Evolutionary conservation across 176 grass and related monocot species (phyloP).

Genomic region (Oryza meridionalis): DNA sequence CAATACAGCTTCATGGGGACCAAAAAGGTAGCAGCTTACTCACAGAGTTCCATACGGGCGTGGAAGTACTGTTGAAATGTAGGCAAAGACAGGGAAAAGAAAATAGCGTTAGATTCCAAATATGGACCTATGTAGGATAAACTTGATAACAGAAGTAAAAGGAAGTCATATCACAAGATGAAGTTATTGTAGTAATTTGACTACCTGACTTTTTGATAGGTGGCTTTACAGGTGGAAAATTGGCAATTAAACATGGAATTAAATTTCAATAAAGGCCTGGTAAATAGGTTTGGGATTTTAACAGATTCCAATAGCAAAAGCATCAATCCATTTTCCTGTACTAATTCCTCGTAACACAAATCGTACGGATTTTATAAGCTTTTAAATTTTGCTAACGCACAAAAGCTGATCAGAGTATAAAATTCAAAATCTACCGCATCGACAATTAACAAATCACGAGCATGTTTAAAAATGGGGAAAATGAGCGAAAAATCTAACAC

Average conservation of each 20-base stretch:
- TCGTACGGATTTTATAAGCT: not conserved
- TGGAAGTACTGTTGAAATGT: constrained; percentile 62
- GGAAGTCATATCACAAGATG: not conserved
- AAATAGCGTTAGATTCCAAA: constrained; percentile 11
- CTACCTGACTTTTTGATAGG: not conserved
- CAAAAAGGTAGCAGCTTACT: constrained; percentile 43
- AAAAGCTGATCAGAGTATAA: not conserved
- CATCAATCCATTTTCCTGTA: not conserved
- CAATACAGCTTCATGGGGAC: not conserved
- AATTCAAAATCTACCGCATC: not conserved
- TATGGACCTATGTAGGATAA: not conserved
- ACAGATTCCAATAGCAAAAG: not conserved
- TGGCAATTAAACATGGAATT: not conserved
- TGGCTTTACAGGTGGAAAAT: not conserved
- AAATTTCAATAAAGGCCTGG: not conserved
- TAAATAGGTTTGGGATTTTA: not conserved
- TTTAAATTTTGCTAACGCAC: too few species aligned
- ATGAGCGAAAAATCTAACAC: not conserved
- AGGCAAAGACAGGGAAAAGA: not conserved
- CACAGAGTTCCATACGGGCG: constrained; percentile 89
- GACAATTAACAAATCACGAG: not conserved
- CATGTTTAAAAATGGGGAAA: too few species aligned
- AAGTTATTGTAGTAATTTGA: not conserved
- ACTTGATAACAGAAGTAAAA: not conserved
- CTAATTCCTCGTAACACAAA: not conserved